Conservation (phyloP, 192 early-diverging fungal genomes). For the Pilaira anomala region DNA sequence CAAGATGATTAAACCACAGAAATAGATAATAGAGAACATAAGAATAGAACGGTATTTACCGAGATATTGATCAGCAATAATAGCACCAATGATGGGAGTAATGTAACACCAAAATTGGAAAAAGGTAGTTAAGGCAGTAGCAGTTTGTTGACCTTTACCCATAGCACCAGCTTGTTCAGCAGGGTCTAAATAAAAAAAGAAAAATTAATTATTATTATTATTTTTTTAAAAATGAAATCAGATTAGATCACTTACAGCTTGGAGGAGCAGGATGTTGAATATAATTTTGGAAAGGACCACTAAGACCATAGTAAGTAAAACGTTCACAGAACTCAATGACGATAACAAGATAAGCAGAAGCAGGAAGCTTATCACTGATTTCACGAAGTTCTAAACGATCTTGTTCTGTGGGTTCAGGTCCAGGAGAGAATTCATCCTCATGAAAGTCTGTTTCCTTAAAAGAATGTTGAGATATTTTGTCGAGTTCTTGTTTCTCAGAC, state of each 20-base stretch:
- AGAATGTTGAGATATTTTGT: not conserved
- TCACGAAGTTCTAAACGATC: constrained; percentile 55
- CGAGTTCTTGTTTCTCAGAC: constrained; percentile 21
- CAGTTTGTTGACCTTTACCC: constrained; percentile 45
- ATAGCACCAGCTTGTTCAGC: constrained; percentile 49
- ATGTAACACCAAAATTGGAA: constrained; percentile 51
- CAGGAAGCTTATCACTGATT: constrained; percentile 58
- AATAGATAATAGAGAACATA: constrained; percentile 58
- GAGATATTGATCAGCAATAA: constrained; percentile 65
- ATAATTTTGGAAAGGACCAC: constrained; percentile 59
- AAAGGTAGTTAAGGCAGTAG: constrained; percentile 52
- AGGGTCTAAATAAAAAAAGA: constrained; percentile 17
- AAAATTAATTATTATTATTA: not conserved
- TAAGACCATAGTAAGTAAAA: constrained; percentile 63
- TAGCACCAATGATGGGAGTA: constrained; percentile 53
- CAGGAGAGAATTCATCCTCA: constrained; percentile 38
- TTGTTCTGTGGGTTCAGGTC: constrained; percentile 54
- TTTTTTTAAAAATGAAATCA: not conserved
- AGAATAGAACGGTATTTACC: constrained; percentile 72
- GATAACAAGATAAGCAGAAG: constrained; percentile 53
- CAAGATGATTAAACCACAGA: constrained; percentile 56
- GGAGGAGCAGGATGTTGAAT: constrained; percentile 46
- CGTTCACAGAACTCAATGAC: constrained; percentile 63
- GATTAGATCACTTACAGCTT: constrained; percentile 33
- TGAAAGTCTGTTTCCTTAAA: constrained; percentile 5